Conservation (phyloP, 1,284 basidiomycete genomes). For the Austroboletus niveus region DNA sequence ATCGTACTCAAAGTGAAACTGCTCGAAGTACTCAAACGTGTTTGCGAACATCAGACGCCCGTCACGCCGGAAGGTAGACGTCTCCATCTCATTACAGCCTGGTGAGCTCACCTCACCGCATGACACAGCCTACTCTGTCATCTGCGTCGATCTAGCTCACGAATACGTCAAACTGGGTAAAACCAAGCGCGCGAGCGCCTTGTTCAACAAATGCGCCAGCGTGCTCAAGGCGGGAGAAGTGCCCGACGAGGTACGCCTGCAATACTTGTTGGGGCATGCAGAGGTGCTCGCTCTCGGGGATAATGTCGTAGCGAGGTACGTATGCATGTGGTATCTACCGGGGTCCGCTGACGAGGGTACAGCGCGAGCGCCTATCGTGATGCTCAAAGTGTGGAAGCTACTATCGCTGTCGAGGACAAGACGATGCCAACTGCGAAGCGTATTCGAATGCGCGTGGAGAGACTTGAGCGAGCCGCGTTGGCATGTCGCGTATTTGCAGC, state of each 20-base stretch:
- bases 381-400: constrained; percentile 48
- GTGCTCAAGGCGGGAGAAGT: constrained; percentile 41
- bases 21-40: constrained; percentile 45
- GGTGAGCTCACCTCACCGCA: background rate
- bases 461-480: constrained; percentile 67
- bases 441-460: constrained; percentile 54
- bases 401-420: constrained; percentile 46
- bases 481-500: constrained; percentile 67
- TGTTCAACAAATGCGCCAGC: constrained; percentile 59
- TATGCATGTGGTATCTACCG: background rate
- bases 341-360: constrained; percentile 1
- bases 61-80: constrained; percentile 50
- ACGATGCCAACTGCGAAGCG: constrained; percentile 51
- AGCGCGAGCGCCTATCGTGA: constrained; percentile 60
- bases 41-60: constrained; percentile 44
- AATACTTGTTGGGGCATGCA: constrained; percentile 65
- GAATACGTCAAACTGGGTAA: constrained; percentile 81
- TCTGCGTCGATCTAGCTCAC: constrained; percentile 69
- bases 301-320: constrained; percentile 62
- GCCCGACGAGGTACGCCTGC: constrained; percentile 49
- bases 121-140: constrained; percentile 56
- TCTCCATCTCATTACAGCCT: background rate
- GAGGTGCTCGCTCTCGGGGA: constrained; percentile 64
- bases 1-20: constrained; percentile 54
- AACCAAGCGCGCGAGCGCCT: constrained; percentile 56